phyloP scores from a whole-genome alignment of 2,329 filamentous ascomycete species.

The Zymoseptoria crescenta region DNA sequence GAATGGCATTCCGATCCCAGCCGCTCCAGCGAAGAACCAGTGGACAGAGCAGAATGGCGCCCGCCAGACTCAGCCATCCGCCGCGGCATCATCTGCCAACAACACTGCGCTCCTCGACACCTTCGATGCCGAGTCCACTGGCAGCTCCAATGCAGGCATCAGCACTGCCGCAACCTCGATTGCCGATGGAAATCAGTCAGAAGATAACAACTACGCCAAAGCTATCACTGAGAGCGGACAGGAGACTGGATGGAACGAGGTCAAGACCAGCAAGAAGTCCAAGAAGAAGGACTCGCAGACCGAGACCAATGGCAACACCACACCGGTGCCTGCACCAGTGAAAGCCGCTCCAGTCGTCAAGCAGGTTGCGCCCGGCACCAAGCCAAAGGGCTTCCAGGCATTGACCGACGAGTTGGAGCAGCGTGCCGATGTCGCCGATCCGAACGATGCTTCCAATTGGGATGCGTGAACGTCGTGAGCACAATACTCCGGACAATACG shows the following conservation, averaged over 20 bases:
- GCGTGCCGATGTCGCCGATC: conserved; percentile 15
- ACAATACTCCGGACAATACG: background rate
- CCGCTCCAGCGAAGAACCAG: conserved; percentile 43
- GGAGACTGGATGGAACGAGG: conserved; percentile 54
- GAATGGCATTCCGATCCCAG: conserved; percentile 55
- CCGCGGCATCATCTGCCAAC: background rate
- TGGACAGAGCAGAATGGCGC: conserved; percentile 40
- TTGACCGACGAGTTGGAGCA: conserved; percentile 17
- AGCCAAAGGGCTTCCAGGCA: conserved; percentile 19
- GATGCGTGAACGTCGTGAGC: background rate
- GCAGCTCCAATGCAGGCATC: conserved; percentile 34
- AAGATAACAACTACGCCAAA: conserved; percentile 54
- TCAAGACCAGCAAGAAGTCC: conserved; percentile 47
- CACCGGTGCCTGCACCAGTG: conserved; percentile 7
- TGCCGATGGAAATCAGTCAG: conserved; percentile 38
- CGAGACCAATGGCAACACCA: conserved; percentile 14
- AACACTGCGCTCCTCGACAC: conserved; percentile 40
- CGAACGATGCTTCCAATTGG: conserved; percentile 21
- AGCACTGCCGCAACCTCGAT: conserved; percentile 33
- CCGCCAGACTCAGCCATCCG: conserved; percentile 7
- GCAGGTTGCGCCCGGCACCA: conserved; percentile 14
- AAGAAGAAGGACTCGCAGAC: conserved; percentile 41
- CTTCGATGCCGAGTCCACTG: conserved; percentile 39
- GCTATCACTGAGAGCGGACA: conserved; percentile 40
- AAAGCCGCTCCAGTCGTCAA: background rate